Base-by-base conservation (phyloP, 2,329 filamentous ascomycete species). In the Penicillium sp. region DNA sequence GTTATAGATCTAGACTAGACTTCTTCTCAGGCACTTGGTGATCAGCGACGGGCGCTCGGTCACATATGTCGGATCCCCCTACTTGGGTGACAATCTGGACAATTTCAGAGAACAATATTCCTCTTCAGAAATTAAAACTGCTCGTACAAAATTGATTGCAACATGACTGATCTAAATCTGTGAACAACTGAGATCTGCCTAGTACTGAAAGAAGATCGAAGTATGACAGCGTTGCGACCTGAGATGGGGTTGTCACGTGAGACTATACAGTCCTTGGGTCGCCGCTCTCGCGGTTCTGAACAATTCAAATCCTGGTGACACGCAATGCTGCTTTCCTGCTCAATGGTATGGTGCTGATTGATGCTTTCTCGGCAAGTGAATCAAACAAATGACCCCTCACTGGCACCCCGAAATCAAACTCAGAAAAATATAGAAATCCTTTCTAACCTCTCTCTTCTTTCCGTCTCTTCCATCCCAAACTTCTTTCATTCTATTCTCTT, bases 231-330 rank as follows among this genome's bases (percentile, higher is more conserved):
- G 36, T 39, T 12, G 36, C 36, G 21, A 38, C 34, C 34, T 21
- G 21, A 21, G 21, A 21, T 6, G 36, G 18, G 6, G 5, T 21
- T 13, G 34, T 67, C 65, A 68, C 65, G 65, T 68, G 65, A 65
- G 42, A 8, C 6, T 65, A 62, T 68, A 67, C 61, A 64, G 62
- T 65, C 59, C 57, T 56, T 55, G 64, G 61, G 61, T 48, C 16
- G 42, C 47, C 42, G 26, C 34, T 39, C 28, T 44, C 24, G 21
- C n/a, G 33, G 6, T 49, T 49, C 49, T 34, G 15, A 26, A 47
- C 16, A 9, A 21, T 39, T 39, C 36, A 39, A 39, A 21, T 10
- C 36, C 36, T 39, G 13, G 6, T 16, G 18, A 38, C 21, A 28
- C 28, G 36, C 34, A 16, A 10, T 29, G 31, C 28, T 43, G 39